Conservation (phyloP, 2,329 filamentous ascomycete genomes). For the Didymella sp. region DNA sequence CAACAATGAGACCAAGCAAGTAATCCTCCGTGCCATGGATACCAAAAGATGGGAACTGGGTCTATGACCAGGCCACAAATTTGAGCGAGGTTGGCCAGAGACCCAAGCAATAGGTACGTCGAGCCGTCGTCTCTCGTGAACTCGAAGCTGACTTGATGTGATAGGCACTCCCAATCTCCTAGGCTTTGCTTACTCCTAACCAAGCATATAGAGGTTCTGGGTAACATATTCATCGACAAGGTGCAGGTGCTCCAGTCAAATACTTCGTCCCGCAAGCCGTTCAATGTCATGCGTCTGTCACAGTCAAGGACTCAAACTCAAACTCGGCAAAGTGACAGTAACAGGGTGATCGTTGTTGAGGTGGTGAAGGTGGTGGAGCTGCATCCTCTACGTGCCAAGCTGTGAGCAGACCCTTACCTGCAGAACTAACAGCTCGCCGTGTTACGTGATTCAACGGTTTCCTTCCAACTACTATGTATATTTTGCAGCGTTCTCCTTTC, state of each 20-base stretch:
- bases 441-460: background rate
- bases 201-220: constrained; percentile 28
- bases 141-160: background rate
- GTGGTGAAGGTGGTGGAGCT: constrained; percentile 5
- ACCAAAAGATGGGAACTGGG: constrained; percentile 14
- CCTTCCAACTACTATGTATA: too few species aligned
- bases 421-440: background rate
- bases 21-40: constrained; percentile 20
- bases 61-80: constrained; percentile 27
- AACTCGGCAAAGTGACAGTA: background rate
- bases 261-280: constrained; percentile 16
- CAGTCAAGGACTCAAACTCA: constrained; percentile 6
- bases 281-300: constrained; percentile 24
- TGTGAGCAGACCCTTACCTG: constrained; percentile 1
- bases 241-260: constrained; percentile 25
- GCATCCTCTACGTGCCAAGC: constrained; percentile 16
- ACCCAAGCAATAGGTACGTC: constrained; percentile 26
- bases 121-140: background rate
- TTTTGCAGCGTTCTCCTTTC: too few species aligned
- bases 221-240: constrained; percentile 27
- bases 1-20: constrained; percentile 23
- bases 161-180: constrained; percentile 27
- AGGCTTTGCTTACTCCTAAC: constrained; percentile 29
- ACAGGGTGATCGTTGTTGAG: background rate
- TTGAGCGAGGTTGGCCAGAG: constrained; percentile 20